phyloP scores from a whole-genome alignment of 495 filamentous ascomycete genomes.

The Aspergillus sclerotioniger region DNA sequence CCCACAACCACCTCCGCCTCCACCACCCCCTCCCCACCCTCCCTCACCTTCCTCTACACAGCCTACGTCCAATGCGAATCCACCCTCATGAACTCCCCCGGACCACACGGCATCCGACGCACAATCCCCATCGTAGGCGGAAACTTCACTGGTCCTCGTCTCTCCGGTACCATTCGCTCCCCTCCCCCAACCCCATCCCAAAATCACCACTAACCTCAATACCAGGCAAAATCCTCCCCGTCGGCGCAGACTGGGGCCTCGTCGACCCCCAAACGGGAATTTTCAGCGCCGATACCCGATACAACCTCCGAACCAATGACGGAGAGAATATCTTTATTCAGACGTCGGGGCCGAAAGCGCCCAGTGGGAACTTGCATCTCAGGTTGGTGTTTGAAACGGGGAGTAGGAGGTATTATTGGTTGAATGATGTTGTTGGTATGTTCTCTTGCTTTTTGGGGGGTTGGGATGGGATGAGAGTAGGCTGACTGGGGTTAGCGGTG shows the following conservation, averaged over 20 bases:
- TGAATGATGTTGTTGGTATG: constrained; percentile 36
- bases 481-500: background rate
- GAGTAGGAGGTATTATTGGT: constrained; percentile 32
- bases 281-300: constrained; percentile 34
- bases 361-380: constrained; percentile 27
- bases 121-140: constrained; percentile 34
- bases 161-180: constrained; percentile 17
- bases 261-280: constrained; percentile 28
- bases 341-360: constrained; percentile 25
- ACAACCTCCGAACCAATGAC: constrained; percentile 32
- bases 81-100: constrained; percentile 20
- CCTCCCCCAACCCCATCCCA: background rate
- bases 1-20: background rate
- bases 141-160: constrained; percentile 30
- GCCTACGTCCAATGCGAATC: constrained; percentile 25
- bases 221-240: constrained; percentile 27
- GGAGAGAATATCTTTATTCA: constrained; percentile 29
- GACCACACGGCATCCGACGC: constrained; percentile 25
- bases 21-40: constrained; percentile 17
- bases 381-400: constrained; percentile 30
- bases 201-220: no score
- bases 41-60: constrained; percentile 31
- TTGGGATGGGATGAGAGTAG: background rate
- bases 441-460: background rate
- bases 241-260: constrained; percentile 35